A percentile compares a stretch with the other conserved stretches of the same genome.
Evolutionary conservation across 2,329 filamentous ascomycete genomes (phyloP).

Genomic region (Cyclaneusma minus): DNA sequence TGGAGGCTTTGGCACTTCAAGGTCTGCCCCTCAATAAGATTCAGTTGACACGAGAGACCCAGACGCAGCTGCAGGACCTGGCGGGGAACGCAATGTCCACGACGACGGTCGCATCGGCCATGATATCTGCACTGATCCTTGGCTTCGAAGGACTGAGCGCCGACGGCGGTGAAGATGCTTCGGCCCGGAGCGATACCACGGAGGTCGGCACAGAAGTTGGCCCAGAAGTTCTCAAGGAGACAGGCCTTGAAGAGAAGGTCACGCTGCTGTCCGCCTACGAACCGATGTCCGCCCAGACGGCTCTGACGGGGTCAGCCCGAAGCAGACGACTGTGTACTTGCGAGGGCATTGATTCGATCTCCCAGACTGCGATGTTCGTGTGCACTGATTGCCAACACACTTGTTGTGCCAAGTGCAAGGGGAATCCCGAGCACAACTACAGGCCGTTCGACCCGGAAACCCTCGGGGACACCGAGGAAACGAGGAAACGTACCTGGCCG

Average conservation of each 20-base stretch:
- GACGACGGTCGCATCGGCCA: slow-evolving; percentile 50
- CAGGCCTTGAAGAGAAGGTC: too few relatives aligned
- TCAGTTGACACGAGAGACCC: slow-evolving; percentile 45
- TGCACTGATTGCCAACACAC: slow-evolving; percentile 38
- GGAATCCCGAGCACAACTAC: slow-evolving; percentile 30
- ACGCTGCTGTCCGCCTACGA: slow-evolving; percentile 4
- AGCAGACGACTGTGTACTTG: slow-evolving; percentile 38
- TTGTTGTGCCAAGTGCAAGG: slow-evolving; percentile 34
- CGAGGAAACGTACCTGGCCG: slow-evolving; percentile 20
- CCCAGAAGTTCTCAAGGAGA: too few relatives aligned
- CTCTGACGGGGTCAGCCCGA: slow-evolving; percentile 9
- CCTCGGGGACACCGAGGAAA: too few relatives aligned
- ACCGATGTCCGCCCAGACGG: slow-evolving; percentile 4
- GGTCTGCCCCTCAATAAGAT: slow-evolving; percentile 50
- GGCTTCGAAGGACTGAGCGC: slow-evolving; percentile 5
- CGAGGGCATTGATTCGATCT: slow-evolving; percentile 29
- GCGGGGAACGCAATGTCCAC: slow-evolving; percentile 71
- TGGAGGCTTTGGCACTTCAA: slow-evolving; percentile 49
- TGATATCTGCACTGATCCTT: slow-evolving; percentile 40
- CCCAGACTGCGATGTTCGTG: slow-evolving; percentile 23
- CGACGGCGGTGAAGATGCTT: slow-evolving; percentile 3
- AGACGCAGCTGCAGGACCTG: slow-evolving; percentile 48
- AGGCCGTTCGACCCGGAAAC: slow-evolving; percentile 3
- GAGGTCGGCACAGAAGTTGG: too few relatives aligned
- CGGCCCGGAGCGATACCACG: too few relatives aligned